A percentile compares a stretch with the other conserved stretches of the same genome.
Evolutionary conservation across 2,329 filamentous ascomycete genomes (phyloP).

Genomic region (Hypoxylon sp.): DNA sequence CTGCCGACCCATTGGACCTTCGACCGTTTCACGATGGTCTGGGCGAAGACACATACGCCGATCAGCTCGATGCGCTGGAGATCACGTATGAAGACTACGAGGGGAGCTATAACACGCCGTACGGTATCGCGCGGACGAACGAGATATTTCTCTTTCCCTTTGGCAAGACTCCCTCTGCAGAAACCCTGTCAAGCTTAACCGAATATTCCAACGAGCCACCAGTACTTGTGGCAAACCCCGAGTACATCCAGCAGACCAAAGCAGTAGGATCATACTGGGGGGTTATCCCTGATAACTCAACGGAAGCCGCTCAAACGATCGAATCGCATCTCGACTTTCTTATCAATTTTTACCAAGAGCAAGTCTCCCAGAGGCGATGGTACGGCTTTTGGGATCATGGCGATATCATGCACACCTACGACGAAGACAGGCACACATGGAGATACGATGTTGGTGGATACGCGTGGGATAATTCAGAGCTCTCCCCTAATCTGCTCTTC

Average conservation of each 20-base stretch:
- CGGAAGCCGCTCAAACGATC: slow-evolving; percentile 50
- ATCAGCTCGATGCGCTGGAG: slow-evolving; percentile 67
- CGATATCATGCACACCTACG: slow-evolving; percentile 70
- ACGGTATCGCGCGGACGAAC: slow-evolving; percentile 66
- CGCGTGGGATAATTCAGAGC: slow-evolving; percentile 71
- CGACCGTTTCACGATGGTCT: slow-evolving; percentile 67
- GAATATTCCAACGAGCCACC: slow-evolving; percentile 61
- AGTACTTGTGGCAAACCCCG: slow-evolving; percentile 56
- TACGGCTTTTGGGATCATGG: slow-evolving; percentile 71
- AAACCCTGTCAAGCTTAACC: slow-evolving; percentile 55
- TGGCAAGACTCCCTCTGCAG: slow-evolving; percentile 59
- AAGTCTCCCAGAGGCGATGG: slow-evolving; percentile 66
- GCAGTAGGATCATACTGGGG: slow-evolving; percentile 66
- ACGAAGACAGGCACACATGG: slow-evolving; percentile 66
- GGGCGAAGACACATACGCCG: slow-evolving; percentile 61
- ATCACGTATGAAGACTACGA: slow-evolving; percentile 73
- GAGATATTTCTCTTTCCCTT: slow-evolving; percentile 64
- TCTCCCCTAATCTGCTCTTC: slow-evolving; percentile 69
- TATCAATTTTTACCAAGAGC: slow-evolving; percentile 62
- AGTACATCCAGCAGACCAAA: slow-evolving; percentile 60
- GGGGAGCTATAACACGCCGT: slow-evolving; percentile 61
- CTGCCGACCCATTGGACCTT: slow-evolving; percentile 63
- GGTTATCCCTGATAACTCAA: slow-evolving; percentile 42
- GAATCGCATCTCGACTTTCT: slow-evolving; percentile 65
- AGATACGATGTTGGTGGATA: slow-evolving; percentile 70